Evolutionary conservation across 257 asterid species (phyloP), one percentile per base, ranked within the genome.

Genomic region (Vinca minor): DNA sequence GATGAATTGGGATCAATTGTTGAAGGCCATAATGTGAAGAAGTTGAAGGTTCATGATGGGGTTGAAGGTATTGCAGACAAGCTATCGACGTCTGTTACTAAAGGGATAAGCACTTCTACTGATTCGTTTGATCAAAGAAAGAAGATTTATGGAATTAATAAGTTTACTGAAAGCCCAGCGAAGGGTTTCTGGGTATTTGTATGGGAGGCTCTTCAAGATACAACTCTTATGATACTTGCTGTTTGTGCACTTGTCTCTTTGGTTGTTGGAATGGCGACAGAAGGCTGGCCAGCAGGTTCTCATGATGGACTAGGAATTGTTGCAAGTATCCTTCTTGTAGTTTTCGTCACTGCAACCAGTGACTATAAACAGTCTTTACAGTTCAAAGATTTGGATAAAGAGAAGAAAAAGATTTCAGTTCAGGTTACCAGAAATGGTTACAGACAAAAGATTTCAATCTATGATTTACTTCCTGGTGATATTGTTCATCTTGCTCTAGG

Each of bases 121-220:
- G 94, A 83, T 63, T 77, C 66, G 20, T 75, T 89, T 61, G 77
- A 39, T 35, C 75, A 62, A 55, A 77, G 94, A 71, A 83, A 77
- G 71, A 81, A 78, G 61, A 72, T 74, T 38, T 86, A 74, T 65
- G 96, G 96, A 66, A 69, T 86, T 67, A 89, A 89, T 62, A 89
- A 76, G 78, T 89, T 89, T 74, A 73, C 86, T 4, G 96, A 89
- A 81, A 81, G 78, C 75, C 96, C 96, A 2, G 53, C 87, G 17
- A 86, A 84, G 86, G 87, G 96, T 14, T 89, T 83, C 70, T 89
- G 95, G 96, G 68, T 84, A 63, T 86, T 76, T 46, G 89, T 89
- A 45, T 86, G 96, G 96, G 96, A 89, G 83, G 95, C 96, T 65
- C 85, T 89, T 73, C 96, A 89, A 81, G 96, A 89, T 62, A 84